Evolutionary conservation across 2,329 filamentous ascomycete genomes (phyloP).

Genomic region (Aureobasidium leucospermi): DNA sequence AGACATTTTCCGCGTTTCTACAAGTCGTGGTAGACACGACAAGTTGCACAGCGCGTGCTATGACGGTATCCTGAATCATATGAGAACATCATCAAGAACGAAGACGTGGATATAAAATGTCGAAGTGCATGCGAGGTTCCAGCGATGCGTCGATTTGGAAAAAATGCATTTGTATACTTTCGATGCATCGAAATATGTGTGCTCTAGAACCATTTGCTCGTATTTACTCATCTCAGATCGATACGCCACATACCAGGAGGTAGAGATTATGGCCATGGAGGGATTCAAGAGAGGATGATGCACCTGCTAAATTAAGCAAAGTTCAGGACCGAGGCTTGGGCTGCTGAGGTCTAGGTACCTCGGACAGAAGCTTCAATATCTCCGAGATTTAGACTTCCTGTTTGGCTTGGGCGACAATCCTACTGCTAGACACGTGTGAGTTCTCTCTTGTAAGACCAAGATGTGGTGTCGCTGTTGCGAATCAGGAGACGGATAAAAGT

Average conservation of each 20-base stretch:
- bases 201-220: not conserved
- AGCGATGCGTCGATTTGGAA: not conserved
- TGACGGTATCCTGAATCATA: too few species aligned
- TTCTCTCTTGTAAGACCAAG: too few species aligned
- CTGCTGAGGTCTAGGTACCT: not conserved
- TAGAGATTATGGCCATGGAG: not conserved
- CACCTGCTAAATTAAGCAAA: slow-evolving; percentile 1
- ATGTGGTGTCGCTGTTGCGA: too few species aligned
- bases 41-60: too few species aligned
- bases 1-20: not conserved
- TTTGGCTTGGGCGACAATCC: not conserved
- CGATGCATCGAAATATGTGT: not conserved
- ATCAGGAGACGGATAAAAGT: too few species aligned
- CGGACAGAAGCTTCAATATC: not conserved
- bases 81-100: too few species aligned
- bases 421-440: not conserved
- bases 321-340: not conserved
- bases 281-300: not conserved
- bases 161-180: not conserved
- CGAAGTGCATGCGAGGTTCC: not conserved
- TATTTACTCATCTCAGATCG: not conserved
- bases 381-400: not conserved
- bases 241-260: not conserved
- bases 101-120: too few species aligned
- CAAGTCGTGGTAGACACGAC: not conserved